Evolutionary conservation across 352 stramenopile species (phyloP), one percentile per base, ranked within the genome.

Genomic region (Elongisporangium senticosum): DNA sequence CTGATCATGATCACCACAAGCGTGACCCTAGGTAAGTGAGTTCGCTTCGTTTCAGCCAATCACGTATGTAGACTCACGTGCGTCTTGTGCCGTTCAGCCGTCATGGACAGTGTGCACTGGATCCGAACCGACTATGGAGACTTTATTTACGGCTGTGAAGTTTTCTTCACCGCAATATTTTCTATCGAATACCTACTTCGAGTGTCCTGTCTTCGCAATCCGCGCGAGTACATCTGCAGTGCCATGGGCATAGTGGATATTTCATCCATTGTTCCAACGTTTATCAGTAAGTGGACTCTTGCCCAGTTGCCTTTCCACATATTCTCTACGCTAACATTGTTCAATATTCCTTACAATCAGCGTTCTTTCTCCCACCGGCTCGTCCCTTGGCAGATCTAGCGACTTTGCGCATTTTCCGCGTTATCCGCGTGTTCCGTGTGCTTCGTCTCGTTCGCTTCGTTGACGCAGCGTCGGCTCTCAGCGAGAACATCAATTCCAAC

Each of bases 401-500:
- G 4, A 80, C 84, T 17, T 59, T 92, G 47, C 83, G 83, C 48
- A 87, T 92, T 51, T 92, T 92, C 63, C 78, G 83, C 51, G 82
- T 92, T 13, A 79, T 92, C 59, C 79, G 80, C 26, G 83, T 92
- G 2, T 93, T 90, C 61, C 81, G 80, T 7, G 67, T 93, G 58
- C 67, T 93, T 15, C 79, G 83, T 1, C 72, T 92, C 13, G 83
- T 77, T 20, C 74, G 79, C 7, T 92, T 92, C 60, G 75, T 90
- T 47, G 83, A 90, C 53, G 83, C 83, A 20, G 76, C 76, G 11
- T 67, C 68, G 15, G 77, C 83, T 15, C 58, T 92, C 22, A 83
- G 70, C 53, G 83, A 92, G 60, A 92, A 93, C 63, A 90, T 90
- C 49, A 64, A 89, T 58, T 74, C 79, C 24, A 93, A 93, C 69